phyloP scores from a whole-genome alignment of 2,329 filamentous ascomycete species.

The Penicillium sp. region DNA sequence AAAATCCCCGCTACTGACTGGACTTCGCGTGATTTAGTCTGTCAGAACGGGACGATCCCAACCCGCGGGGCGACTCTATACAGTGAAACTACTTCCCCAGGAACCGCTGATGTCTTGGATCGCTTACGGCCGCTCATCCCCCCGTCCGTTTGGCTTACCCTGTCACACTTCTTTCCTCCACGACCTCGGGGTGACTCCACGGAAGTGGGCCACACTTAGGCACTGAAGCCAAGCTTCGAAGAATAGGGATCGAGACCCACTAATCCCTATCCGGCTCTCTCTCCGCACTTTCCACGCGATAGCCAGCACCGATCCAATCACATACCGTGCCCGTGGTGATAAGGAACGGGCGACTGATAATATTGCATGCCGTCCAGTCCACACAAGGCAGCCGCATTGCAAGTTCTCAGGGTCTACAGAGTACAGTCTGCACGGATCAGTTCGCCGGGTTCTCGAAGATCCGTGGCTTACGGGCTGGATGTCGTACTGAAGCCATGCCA shows the following conservation, averaged over 20 bases:
- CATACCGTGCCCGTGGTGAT: slow-evolving; percentile 1
- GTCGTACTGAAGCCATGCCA: background rate
- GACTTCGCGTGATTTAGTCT: slow-evolving; percentile 16
- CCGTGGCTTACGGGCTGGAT: slow-evolving; percentile 1
- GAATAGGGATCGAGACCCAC: slow-evolving; percentile 5
- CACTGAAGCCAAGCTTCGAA: slow-evolving; percentile 12
- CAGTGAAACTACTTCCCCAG: background rate
- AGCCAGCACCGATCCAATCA: slow-evolving; percentile 16
- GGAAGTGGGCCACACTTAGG: background rate
- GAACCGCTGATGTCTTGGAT: background rate
- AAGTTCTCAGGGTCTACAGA: background rate
- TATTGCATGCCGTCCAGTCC: background rate
- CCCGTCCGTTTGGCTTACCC: background rate
- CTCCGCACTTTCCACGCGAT: slow-evolving; percentile 23
- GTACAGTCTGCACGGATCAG: background rate
- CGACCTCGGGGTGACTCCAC: background rate
- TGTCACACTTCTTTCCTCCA: background rate
- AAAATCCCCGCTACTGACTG: slow-evolving; percentile 3
- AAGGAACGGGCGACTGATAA: slow-evolving; percentile 1
- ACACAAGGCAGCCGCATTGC: background rate
- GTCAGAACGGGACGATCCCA: slow-evolving; percentile 16
- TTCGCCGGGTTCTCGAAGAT: background rate
- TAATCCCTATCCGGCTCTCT: slow-evolving; percentile 13
- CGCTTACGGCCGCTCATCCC: background rate
- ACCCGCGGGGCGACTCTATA: background rate